phyloP scores from a whole-genome alignment of 2,329 filamentous ascomycete species.

The Neonectria magnoliae region DNA sequence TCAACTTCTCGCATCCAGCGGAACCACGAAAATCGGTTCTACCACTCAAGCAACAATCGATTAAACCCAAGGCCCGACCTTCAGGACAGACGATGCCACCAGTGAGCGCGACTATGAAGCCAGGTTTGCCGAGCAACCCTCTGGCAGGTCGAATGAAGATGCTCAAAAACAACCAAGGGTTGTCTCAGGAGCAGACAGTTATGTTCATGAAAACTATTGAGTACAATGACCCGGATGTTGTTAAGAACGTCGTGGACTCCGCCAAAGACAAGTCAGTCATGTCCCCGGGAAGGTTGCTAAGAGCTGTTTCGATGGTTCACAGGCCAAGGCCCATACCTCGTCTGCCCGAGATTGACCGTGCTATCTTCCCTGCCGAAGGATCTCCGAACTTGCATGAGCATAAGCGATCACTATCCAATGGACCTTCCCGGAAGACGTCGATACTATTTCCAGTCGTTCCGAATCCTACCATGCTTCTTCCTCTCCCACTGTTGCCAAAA shows the following conservation, averaged over 20 bases:
- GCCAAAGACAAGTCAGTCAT: conserved; percentile 47
- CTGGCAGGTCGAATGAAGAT: conserved; percentile 49
- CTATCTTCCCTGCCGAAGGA: conserved; percentile 58
- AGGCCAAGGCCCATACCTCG: conserved; percentile 67
- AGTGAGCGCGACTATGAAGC: conserved; percentile 56
- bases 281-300: conserved; percentile 2
- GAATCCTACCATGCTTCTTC: conserved; percentile 56
- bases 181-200: conserved; percentile 56
- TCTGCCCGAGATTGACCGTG: conserved; percentile 56
- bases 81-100: conserved; percentile 47
- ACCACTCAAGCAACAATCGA: conserved; percentile 44
- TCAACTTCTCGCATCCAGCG: conserved; percentile 39
- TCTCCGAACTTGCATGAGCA: conserved; percentile 51
- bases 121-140: conserved; percentile 61
- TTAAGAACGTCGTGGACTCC: conserved; percentile 60
- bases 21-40: conserved; percentile 37
- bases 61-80: conserved; percentile 45
- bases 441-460: conserved; percentile 55
- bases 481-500: conserved; percentile 60
- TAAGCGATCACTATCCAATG: conserved; percentile 60
- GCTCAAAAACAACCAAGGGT: conserved; percentile 40
- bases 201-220: conserved; percentile 67
- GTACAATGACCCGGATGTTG: conserved; percentile 61
- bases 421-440: conserved; percentile 58
- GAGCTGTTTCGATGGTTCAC: conserved; percentile 54